Base-by-base conservation (phyloP, 495 filamentous ascomycete genomes). In the Penicillium goetzii region DNA sequence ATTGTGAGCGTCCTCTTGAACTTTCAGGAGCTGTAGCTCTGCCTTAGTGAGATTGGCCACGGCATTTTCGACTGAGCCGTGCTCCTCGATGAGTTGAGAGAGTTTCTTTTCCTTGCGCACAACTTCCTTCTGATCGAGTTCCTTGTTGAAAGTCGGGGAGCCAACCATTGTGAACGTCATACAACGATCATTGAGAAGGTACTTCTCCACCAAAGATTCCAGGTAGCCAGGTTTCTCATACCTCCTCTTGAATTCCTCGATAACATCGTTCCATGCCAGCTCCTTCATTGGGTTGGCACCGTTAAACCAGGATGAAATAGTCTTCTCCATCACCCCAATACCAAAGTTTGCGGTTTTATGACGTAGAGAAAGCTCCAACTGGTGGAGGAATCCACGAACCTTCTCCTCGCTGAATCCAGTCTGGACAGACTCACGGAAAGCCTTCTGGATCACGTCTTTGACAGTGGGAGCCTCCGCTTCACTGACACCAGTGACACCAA, bases 291-390 rank as follows among this genome's bases (percentile, higher is more conserved):
- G 96, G 74, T 97, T 91, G 14, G 92, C 84, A 15, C 95, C 95
- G 60, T 95, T 95, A 74, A 98, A 97, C 95, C 95, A 99, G 30
- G 88, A 87, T 4, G 92, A 89, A 58, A 95, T 90, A 58, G 97
- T 81, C 50, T 92, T 84, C 66, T 97, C 90, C 81, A 97, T 90
- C 2, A 99, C 78, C 47, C 87, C 87, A 84, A 98, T 90, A 25
- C 95, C 95, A 69, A 99, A 98, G 65, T 90, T 90, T 36, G 95
- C 90, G 1, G 92, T 97, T 77, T 97, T 97, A 76, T 98, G 94
- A 70, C 97, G 96, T 26, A 98, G 78, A 11, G 86, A 82, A 36
- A 99, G 82, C 69, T 99, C 95, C 11, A 98, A 81, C 74, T 97
- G 93, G 74, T 99, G 95, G 41, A 98, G 83, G 68, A 95, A 89